Evolutionary conservation across 306 rosid genomes (phyloP).

Genomic region (Cucurbita pepo): DNA sequence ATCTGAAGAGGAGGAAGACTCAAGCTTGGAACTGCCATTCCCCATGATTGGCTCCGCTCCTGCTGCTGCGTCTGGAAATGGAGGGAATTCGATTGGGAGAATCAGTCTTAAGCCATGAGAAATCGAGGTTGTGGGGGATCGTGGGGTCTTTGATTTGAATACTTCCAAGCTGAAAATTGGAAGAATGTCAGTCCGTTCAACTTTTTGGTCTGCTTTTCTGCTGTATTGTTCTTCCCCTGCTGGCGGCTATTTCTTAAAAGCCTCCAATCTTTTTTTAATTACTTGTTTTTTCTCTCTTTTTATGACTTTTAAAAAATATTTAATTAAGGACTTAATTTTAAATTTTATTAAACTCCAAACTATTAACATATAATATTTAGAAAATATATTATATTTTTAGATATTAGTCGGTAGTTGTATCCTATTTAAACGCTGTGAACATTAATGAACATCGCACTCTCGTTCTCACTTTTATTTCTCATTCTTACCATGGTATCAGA

Average conservation of each 20-base stretch:
- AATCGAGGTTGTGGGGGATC: neutral
- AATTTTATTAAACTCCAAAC: too few relatives aligned
- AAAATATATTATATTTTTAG: too few relatives aligned
- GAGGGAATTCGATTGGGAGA: neutral
- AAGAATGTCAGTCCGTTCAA: neutral
- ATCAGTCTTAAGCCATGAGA: neutral
- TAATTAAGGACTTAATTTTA: too few relatives aligned
- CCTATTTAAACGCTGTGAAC: too few relatives aligned
- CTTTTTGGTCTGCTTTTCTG: neutral
- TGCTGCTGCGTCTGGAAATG: neutral
- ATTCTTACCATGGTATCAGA: too few relatives aligned
- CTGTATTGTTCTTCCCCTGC: neutral
- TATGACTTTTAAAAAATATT: too few relatives aligned
- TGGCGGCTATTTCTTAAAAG: neutral
- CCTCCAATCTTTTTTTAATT: neutral
- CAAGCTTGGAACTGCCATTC: slow-evolving; percentile 29
- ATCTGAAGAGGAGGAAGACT: neutral
- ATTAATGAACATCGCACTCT: too few relatives aligned
- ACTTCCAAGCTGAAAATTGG: neutral
- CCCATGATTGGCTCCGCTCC: slow-evolving; percentile 25
- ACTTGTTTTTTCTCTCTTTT: neutral
- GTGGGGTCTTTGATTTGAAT: neutral
- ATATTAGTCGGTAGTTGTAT: too few relatives aligned
- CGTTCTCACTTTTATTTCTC: too few relatives aligned
- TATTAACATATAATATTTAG: too few relatives aligned